These are phyloP conservation scores for Neoboletus magnificus DNA, from an alignment of 768 basidiomycete species.

Conservation along the genomic window DNA sequence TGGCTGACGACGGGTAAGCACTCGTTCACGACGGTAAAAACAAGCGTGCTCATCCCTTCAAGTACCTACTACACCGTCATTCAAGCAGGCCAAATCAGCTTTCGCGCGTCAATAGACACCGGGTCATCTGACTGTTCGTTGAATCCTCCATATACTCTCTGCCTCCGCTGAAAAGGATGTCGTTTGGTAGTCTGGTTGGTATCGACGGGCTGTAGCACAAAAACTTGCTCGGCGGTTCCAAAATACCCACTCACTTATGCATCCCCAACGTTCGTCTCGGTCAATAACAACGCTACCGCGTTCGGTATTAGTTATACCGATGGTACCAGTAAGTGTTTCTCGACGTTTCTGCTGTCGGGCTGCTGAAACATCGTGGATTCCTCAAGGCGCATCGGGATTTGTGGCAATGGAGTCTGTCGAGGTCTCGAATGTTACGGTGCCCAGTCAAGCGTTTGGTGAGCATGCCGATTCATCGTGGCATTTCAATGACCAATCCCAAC, in stretches of 20 bases:
- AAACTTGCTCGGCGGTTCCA: slow-evolving; percentile 57
- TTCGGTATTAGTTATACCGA: slow-evolving; percentile 67
- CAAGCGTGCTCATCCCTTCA: slow-evolving; percentile 6
- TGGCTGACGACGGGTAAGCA: slow-evolving; percentile 48
- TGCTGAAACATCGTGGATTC: not conserved
- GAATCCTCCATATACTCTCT: not conserved
- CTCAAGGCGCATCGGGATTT: slow-evolving; percentile 62
- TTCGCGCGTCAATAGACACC: slow-evolving; percentile 72
- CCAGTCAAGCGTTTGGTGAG: slow-evolving; percentile 68
- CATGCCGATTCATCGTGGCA: slow-evolving; percentile 5
- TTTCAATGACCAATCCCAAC: not conserved
- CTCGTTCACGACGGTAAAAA: slow-evolving; percentile 31
- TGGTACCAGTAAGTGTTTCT: slow-evolving; percentile 52
- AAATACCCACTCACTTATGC: slow-evolving; percentile 65
- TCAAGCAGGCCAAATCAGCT: slow-evolving; percentile 56
- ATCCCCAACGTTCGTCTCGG: slow-evolving; percentile 60
- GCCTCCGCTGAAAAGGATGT: not conserved
- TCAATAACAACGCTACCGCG: slow-evolving; percentile 58
- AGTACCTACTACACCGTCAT: slow-evolving; percentile 71
- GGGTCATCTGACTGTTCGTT: slow-evolving; percentile 45
- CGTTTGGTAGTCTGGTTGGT: slow-evolving; percentile 61
- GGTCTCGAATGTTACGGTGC: slow-evolving; percentile 56
- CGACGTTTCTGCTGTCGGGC: not conserved
- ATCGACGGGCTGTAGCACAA: slow-evolving; percentile 57
- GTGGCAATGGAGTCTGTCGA: slow-evolving; percentile 63